Percentiles rank a stretch among this genome's conserved stretches.
Evolutionary conservation across 805 yeast species (phyloP).

Genomic region (Kodamaea jinghongensis): DNA sequence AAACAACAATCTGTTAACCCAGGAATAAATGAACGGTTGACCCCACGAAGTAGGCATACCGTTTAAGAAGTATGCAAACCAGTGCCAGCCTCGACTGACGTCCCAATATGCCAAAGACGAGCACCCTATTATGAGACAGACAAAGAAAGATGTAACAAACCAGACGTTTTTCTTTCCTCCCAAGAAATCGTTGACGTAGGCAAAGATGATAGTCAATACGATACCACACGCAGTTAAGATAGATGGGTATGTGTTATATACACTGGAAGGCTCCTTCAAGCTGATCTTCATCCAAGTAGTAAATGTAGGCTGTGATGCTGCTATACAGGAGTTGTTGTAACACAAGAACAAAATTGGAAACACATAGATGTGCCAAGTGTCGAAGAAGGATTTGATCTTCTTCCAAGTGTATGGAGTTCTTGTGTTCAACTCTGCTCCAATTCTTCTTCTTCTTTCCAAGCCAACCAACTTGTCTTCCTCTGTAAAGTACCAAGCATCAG

Average conservation of each 20-base stretch:
- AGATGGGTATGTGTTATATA: constrained; percentile 35
- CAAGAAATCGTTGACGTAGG: constrained; percentile 30
- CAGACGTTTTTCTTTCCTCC: constrained; percentile 35
- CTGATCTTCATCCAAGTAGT: constrained; percentile 35
- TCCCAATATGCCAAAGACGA: constrained; percentile 47
- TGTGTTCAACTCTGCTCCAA: constrained; percentile 40
- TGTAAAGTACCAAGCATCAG: constrained; percentile 41
- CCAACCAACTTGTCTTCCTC: constrained; percentile 45
- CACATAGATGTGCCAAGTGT: constrained; percentile 48
- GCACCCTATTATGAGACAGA: constrained; percentile 40
- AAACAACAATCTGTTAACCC: constrained; percentile 50
- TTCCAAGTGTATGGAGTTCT: constrained; percentile 39
- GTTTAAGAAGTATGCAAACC: constrained; percentile 48
- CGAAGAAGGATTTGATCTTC: constrained; percentile 41
- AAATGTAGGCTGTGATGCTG: constrained; percentile 35
- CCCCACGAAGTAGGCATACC: constrained; percentile 52
- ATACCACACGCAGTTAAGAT: constrained; percentile 33
- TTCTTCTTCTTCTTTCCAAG: constrained; percentile 38
- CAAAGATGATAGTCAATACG: constrained; percentile 30
- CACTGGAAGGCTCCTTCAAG: constrained; percentile 24
- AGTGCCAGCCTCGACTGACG: constrained; percentile 47
- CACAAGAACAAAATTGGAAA: constrained; percentile 41
- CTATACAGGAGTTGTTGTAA: constrained; percentile 34
- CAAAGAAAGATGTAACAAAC: constrained; percentile 37
- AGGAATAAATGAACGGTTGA: constrained; percentile 54